Conservation (phyloP, 1,284 basidiomycete species). For the Macrocystidia cucumis region DNA sequence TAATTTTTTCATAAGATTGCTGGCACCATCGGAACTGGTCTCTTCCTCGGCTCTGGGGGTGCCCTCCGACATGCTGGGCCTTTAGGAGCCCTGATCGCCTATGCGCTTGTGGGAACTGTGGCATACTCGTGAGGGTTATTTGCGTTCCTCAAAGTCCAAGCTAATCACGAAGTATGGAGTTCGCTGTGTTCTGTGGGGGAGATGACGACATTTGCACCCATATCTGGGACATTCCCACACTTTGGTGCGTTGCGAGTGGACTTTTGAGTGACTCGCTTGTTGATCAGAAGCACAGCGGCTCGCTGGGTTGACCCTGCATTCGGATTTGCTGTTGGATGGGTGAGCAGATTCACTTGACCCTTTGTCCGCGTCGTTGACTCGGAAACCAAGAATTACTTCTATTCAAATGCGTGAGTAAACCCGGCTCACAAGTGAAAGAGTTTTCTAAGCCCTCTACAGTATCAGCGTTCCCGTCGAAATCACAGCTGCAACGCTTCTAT, state of each 20-base stretch:
- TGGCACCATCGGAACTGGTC: constrained; percentile 70
- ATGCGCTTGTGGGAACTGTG: constrained; percentile 51
- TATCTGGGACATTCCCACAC: constrained; percentile 71
- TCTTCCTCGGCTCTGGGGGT: constrained; percentile 76
- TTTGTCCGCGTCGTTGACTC: background rate
- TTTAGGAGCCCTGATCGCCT: constrained; percentile 54
- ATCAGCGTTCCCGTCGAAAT: constrained; percentile 71
- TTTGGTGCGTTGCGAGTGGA: constrained; percentile 33
- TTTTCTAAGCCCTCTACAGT: constrained; percentile 16
- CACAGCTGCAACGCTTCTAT: constrained; percentile 65
- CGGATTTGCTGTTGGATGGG: constrained; percentile 64
- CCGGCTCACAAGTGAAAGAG: constrained; percentile 3
- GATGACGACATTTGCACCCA: constrained; percentile 65
- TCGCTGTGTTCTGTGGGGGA: constrained; percentile 61
- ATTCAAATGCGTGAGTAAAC: constrained; percentile 41
- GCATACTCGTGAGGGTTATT: constrained; percentile 45
- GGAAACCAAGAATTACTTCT: constrained; percentile 23
- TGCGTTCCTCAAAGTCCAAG: background rate
- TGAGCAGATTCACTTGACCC: constrained; percentile 20
- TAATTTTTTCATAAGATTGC: constrained; percentile 40
- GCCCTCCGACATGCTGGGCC: constrained; percentile 50
- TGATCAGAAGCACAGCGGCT: constrained; percentile 30
- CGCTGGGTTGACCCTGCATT: constrained; percentile 73
- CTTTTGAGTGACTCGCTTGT: constrained; percentile 4
- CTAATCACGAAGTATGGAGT: constrained; percentile 35